phyloP scores from a whole-genome alignment of 2,329 filamentous ascomycete genomes.

The Pestalotiopsis sp. region DNA sequence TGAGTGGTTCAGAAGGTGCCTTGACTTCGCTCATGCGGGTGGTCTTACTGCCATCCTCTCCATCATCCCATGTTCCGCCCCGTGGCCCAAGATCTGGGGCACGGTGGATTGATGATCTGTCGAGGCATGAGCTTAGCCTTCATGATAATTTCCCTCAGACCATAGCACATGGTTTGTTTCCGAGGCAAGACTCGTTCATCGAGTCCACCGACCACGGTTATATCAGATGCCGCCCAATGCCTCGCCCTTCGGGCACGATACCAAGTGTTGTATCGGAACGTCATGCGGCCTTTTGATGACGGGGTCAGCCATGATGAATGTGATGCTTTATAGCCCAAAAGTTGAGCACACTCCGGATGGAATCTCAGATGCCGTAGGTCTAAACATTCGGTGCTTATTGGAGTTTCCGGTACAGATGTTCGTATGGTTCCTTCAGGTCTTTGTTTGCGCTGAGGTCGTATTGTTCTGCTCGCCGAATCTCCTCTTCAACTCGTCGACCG shows the following conservation, averaged over 20 bases:
- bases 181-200: too few species aligned
- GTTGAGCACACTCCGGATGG: background rate
- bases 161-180: too few species aligned
- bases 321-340: background rate
- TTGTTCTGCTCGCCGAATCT: conserved; percentile 51
- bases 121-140: too few species aligned
- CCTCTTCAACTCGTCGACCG: conserved; percentile 58
- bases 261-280: too few species aligned
- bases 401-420: background rate
- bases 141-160: too few species aligned
- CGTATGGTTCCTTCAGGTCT: background rate
- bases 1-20: background rate
- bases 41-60: background rate
- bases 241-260: too few species aligned
- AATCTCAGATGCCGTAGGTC: background rate
- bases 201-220: too few species aligned
- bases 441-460: conserved; percentile 14
- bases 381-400: background rate
- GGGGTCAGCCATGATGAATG: background rate
- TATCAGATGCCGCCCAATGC: too few species aligned
- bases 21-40: background rate
- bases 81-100: too few species aligned
- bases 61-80: background rate
- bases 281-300: too few species aligned
- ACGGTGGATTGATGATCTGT: too few species aligned